Conservation (phyloP, 345 rosid species). For the Eucalyptus pauciflora region DNA sequence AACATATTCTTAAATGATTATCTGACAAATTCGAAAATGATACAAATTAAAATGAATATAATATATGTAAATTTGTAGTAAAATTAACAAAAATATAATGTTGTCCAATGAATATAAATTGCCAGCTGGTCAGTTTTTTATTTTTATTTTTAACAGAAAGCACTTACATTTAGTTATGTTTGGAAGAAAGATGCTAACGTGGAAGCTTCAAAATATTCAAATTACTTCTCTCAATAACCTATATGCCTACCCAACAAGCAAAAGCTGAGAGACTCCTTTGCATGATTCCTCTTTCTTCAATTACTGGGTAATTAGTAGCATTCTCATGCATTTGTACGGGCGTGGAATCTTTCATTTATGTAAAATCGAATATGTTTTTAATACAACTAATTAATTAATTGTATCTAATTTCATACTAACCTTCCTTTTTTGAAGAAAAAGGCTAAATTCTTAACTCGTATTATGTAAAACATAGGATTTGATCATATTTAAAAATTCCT, state of each 20-base stretch:
- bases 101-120: not conserved
- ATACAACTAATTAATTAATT: no score
- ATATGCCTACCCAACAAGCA: accelerated
- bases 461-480: not conserved
- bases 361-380: no score
- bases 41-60: accelerated
- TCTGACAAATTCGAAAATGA: accelerated
- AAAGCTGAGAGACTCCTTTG: not conserved
- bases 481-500: not conserved
- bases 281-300: not conserved
- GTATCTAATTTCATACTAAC: accelerated
- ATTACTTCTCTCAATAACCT: not conserved
- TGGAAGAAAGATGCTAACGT: not conserved
- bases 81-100: not conserved
- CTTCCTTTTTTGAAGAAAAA: not conserved
- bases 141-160: not conserved
- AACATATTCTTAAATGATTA: accelerated
- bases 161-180: not conserved
- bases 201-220: not conserved
- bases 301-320: accelerated
- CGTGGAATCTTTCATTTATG: not conserved
- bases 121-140: not conserved
- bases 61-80: not conserved
- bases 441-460: not conserved
- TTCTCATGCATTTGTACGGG: accelerated